Conservation (phyloP, 202 grass and related monocot species). For the Schoenoplectus tabernaemontani region DNA sequence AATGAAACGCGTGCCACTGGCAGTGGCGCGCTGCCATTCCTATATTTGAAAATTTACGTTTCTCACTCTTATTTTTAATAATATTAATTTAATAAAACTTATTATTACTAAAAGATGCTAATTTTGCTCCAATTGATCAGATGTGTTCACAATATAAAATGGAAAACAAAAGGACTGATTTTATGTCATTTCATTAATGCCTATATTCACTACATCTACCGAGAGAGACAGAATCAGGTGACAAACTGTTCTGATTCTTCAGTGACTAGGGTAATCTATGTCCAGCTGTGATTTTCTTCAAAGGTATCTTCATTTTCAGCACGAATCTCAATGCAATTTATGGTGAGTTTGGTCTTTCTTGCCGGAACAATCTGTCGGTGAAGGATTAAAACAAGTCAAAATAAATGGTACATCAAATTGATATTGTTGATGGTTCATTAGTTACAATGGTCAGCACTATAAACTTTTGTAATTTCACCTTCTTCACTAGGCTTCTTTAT, state of each 20-base stretch:
- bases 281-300: slow-evolving; percentile 39
- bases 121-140: not conserved
- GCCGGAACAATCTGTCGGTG: slow-evolving; percentile 57
- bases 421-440: not conserved
- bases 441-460: not conserved
- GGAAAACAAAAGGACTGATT: not conserved
- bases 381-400: not conserved
- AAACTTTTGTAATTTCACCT: not conserved
- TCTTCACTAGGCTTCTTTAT: not conserved
- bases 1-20: too few relatives aligned
- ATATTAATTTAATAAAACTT: too few relatives aligned
- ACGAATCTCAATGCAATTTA: slow-evolving; percentile 65
- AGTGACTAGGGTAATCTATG: slow-evolving; percentile 32
- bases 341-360: slow-evolving; percentile 62
- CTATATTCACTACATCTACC: not conserved
- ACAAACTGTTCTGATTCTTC: slow-evolving; percentile 32
- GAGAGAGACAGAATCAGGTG: slow-evolving; percentile 14
- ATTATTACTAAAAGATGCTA: too few relatives aligned
- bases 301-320: slow-evolving; percentile 19
- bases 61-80: too few relatives aligned
- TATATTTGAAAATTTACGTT: too few relatives aligned
- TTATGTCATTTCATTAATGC: not conserved
- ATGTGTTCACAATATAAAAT: not conserved
- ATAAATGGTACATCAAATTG: not conserved
- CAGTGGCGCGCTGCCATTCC: too few relatives aligned